These are phyloP conservation scores for Penicillium angulare DNA, from an alignment of 495 filamentous ascomycete genomes.

Conservation along the genomic window DNA sequence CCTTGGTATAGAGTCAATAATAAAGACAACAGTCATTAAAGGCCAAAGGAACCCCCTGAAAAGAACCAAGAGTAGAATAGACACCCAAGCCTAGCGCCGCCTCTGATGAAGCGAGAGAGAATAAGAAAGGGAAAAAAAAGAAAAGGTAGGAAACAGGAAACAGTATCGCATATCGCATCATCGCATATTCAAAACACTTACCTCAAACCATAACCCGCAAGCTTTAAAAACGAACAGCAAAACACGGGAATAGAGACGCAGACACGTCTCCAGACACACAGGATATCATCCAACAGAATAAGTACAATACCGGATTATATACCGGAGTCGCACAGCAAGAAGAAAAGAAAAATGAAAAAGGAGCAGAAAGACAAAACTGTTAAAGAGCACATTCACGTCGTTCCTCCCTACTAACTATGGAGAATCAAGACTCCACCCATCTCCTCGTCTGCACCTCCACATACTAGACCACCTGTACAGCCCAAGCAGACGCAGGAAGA, in stretches of 20 bases:
- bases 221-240: conserved; percentile 2
- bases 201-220: conserved; percentile 10
- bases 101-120: conserved; percentile 25
- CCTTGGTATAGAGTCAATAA: conserved; percentile 8
- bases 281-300: conserved; percentile 25
- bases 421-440: neutral
- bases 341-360: neutral
- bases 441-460: conserved; percentile 4
- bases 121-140: conserved; percentile 17
- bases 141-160: conserved; percentile 3
- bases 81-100: conserved; percentile 21
- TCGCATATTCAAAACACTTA: conserved; percentile 22
- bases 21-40: conserved; percentile 17
- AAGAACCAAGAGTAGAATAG: conserved; percentile 13
- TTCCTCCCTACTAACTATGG: too few relatives aligned
- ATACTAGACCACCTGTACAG: conserved; percentile 19
- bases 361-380: neutral
- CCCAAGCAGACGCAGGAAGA: conserved; percentile 10
- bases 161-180: conserved; percentile 24
- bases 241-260: conserved; percentile 6
- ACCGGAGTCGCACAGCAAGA: neutral
- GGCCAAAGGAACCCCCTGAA: conserved; percentile 1
- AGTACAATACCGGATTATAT: neutral
- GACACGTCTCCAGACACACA: conserved; percentile 11
- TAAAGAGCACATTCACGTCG: neutral